Evolutionary conservation across 345 rosid genomes (phyloP), one percentile per base, ranked within the genome.

Genomic region (Arabis hirsuta): DNA sequence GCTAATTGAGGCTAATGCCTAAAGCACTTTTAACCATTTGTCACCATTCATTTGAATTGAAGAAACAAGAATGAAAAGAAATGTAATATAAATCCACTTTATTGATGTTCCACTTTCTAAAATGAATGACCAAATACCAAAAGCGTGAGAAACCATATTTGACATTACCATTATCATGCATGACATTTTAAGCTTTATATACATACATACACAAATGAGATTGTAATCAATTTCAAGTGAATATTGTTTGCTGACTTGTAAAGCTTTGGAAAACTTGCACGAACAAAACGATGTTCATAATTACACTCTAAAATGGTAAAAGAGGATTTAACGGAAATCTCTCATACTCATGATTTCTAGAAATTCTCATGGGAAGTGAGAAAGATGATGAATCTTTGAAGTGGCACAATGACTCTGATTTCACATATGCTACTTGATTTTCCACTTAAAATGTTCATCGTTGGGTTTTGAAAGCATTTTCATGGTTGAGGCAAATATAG

Each of bases 171-270:
- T 31, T 52, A 34, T 59, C 68, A 66, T 22, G 31, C 12, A 50
- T 74, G 55, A 66, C 41, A 32, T 5, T 53, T 31, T 69, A 47
- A 48, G 44, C 43, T 63, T 47, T 32, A 29, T 41, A 42, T 36
- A 60, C 2, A 2, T 22, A 22, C 16, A 50, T 19, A 60, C 67
- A 22, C 1, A 55, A 43, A 32, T 55, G 42, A 27, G 65, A 69
- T 46, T 50, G 29, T 13, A 45, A 36, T 16, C 16, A 16, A 16
- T 16, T 24, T 10, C 1, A 60, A 52, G 43, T 51, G 62, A 52
- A 65, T 48, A 66, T 22, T 1, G 36, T 57, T 57, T 43, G 69
- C 68, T 74, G 79, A 75, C 69, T 75, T 75, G 79, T 75, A 75
- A 60, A 75, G 73, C 43, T 60, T 67, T 59, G 27, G 6, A 12